phyloP scores from a whole-genome alignment of 1,284 basidiomycete species.

The Sporisorium scitamineum region DNA sequence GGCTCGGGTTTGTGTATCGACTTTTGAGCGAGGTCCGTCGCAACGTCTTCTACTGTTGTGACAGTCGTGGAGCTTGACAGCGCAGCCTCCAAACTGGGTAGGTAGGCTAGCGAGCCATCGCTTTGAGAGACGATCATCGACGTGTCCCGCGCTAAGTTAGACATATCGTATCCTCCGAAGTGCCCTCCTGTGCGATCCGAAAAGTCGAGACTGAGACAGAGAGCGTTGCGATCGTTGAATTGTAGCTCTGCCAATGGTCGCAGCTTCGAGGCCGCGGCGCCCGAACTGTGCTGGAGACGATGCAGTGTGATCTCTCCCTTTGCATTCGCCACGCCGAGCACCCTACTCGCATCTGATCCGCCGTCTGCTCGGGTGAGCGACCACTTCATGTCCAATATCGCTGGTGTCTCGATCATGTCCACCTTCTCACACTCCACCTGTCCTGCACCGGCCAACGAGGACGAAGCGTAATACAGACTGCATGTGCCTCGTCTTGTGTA shows the following conservation, averaged over 20 bases:
- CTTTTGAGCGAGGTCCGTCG: background rate
- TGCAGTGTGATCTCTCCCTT: slow-evolving; percentile 48
- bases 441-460: background rate
- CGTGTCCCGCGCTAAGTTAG: slow-evolving; percentile 13
- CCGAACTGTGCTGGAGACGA: slow-evolving; percentile 8
- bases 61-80: slow-evolving; percentile 6
- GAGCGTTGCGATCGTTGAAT: slow-evolving; percentile 55
- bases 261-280: slow-evolving; percentile 5
- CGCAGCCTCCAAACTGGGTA: slow-evolving; percentile 43
- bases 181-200: slow-evolving; percentile 49
- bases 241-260: slow-evolving; percentile 24
- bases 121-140: slow-evolving; percentile 64
- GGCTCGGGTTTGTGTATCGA: slow-evolving; percentile 24
- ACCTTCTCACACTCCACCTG: slow-evolving; percentile 25
- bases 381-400: slow-evolving; percentile 69
- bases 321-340: slow-evolving; percentile 59
- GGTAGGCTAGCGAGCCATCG: slow-evolving; percentile 61
- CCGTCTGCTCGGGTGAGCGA: slow-evolving; percentile 14
- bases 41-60: slow-evolving; percentile 2
- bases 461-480: slow-evolving; percentile 27
- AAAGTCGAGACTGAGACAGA: slow-evolving; percentile 68
- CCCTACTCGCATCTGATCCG: slow-evolving; percentile 2
- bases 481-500: slow-evolving; percentile 61
- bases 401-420: slow-evolving; percentile 48
- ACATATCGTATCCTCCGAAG: slow-evolving; percentile 16